A percentile compares a stretch with the other conserved stretches of the same genome.
These are phyloP conservation scores for Daldinia childiae DNA, from an alignment of 495 filamentous ascomycete genomes.

Conservation along the genomic window DNA sequence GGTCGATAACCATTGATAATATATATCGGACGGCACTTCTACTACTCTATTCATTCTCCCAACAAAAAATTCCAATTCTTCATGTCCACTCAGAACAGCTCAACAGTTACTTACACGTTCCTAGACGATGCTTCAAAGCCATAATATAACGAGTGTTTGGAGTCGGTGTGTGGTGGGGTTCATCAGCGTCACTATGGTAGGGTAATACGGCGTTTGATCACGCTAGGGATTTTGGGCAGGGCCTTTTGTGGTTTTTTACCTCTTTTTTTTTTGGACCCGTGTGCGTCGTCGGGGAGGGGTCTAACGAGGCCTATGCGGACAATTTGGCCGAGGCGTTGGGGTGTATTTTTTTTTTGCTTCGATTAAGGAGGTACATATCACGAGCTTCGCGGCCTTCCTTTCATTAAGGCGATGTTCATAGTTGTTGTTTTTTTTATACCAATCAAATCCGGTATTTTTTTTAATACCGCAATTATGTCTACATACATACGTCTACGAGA, in stretches of 20 bases:
- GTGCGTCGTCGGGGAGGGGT: background rate
- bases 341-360: constrained; percentile 18
- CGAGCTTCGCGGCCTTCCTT: constrained; percentile 36
- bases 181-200: constrained; percentile 11
- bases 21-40: background rate
- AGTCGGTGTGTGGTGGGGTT: constrained; percentile 10
- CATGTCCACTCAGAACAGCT: background rate
- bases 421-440: constrained; percentile 9
- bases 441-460: constrained; percentile 11
- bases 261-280: background rate
- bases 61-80: too few species aligned
- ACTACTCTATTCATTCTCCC: too few species aligned
- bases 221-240: background rate
- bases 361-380: constrained; percentile 33
- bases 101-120: constrained; percentile 26
- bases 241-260: background rate
- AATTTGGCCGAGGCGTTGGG: constrained; percentile 26
- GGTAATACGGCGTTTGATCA: constrained; percentile 11
- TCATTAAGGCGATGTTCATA: constrained; percentile 22
- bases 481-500: background rate
- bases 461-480: background rate
- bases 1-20: constrained; percentile 16
- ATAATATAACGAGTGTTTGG: constrained; percentile 31
- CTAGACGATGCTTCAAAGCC: constrained; percentile 24
- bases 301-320: constrained; percentile 8